Base-by-base conservation (phyloP, 1,284 basidiomycete species). In the Tetrapyrgos nigripes region DNA sequence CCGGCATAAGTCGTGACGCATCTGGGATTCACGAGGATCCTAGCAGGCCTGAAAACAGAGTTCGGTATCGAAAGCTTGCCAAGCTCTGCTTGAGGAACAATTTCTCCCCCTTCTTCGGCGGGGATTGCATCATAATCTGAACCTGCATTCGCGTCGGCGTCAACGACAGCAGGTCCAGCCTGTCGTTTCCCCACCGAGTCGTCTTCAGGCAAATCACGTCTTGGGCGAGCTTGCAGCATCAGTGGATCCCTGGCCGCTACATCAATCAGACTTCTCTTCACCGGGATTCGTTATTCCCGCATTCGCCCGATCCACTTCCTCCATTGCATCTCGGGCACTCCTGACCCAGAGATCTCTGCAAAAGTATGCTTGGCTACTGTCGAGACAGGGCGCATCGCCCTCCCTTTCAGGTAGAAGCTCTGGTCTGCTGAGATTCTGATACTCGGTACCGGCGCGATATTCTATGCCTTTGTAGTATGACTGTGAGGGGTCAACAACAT, bases 1-100 rank as follows among this genome's bases (percentile, higher is more conserved):
- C 96, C 96, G 0, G 96, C 96, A 70, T 98, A 98, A 17, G 96
- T 97, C 46, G 96, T 97, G 45, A 96, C 92, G 72, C 96, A 97
- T 13, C 95, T 86, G 4, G 96, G 96, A 71, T 97, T 97, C 60
- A 98, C 90, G 61, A 98, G 75, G 66, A 98, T 97, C 55, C 94
- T 81, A 2, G 94, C 96, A 1, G 94, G 88, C 10, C 86, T 81
- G 76, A 95, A 97, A 11, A 87, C 89, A 19, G 87, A 88, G 75
- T 97, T 98, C n/a, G 94, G 93, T 56, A 94, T 88, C 13, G 87
- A 82, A 53, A 93, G 74, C 50, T 76, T 77, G 10, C 69, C 73
- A 13, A 70, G 63, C 14, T 80, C 76, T 8, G 75, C 71, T 4
- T 74, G 71, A 10, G 73, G 72, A 35, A 75, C 74, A n/a, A 76